A percentile compares a stretch with the other conserved stretches of the same genome.
These are phyloP conservation scores for Hericium alpestre DNA, from an alignment of 768 basidiomycete genomes.

Conservation along the genomic window DNA sequence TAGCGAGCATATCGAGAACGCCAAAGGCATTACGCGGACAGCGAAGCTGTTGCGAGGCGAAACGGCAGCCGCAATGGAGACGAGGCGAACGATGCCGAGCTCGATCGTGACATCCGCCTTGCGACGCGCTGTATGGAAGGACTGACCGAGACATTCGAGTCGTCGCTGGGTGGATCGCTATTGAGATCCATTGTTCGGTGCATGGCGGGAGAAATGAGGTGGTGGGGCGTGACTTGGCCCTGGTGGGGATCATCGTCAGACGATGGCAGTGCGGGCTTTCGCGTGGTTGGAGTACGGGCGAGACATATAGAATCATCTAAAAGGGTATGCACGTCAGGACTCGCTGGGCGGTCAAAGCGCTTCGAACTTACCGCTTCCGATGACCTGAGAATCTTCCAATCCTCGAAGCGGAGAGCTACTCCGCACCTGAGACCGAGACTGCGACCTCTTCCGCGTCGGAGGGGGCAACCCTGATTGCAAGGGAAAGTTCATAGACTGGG, in stretches of 20 bases:
- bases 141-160: slow-evolving; percentile 1
- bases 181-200: slow-evolving; percentile 22
- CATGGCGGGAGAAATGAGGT: slow-evolving; percentile 51
- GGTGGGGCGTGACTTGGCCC: slow-evolving; percentile 63
- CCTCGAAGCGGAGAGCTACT: slow-evolving; percentile 16
- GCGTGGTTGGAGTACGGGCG: slow-evolving; percentile 7
- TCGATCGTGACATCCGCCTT: not conserved
- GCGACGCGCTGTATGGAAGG: not conserved
- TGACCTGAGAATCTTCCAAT: slow-evolving; percentile 14
- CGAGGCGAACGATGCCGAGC: not conserved
- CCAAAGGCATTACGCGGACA: no score
- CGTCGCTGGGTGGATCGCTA: slow-evolving; percentile 1
- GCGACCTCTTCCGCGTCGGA: not conserved
- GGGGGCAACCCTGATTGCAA: not conserved
- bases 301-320: slow-evolving; percentile 42
- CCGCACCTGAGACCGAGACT: not conserved
- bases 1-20: no score
- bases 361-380: slow-evolving; percentile 25
- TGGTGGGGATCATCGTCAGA: slow-evolving; percentile 58
- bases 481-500: not conserved
- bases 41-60: no score
- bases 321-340: not conserved
- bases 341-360: not conserved
- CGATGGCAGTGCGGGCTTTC: slow-evolving; percentile 18
- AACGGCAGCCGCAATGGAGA: not conserved